phyloP scores from a whole-genome alignment of 768 basidiomycete species.

The Podaxis rugospora region DNA sequence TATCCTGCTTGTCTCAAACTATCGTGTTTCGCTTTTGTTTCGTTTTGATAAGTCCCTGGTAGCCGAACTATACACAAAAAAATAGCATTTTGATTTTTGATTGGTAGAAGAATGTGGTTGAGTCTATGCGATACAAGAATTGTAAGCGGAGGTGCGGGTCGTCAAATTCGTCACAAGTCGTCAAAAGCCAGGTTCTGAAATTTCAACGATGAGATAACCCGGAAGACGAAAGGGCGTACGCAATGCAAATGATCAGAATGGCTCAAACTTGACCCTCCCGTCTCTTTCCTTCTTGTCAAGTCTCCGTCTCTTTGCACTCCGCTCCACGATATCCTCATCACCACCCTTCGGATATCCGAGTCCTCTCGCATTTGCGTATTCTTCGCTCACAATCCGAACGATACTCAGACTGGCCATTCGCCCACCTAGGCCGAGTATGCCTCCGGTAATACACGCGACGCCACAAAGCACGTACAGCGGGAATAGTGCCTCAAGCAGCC shows the following conservation, averaged over 20 bases:
- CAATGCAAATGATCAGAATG: not conserved
- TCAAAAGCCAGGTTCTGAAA: not conserved
- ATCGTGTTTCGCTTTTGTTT: not conserved
- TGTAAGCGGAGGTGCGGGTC: not conserved
- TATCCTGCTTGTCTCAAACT: not conserved
- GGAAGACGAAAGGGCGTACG: not conserved
- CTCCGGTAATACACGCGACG: slow-evolving; percentile 51
- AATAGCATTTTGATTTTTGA: not conserved
- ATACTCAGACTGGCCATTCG: slow-evolving; percentile 14
- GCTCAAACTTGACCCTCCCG: slow-evolving; percentile 7
- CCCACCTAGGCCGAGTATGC: slow-evolving; percentile 37
- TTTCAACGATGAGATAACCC: not conserved
- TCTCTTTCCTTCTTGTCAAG: not conserved
- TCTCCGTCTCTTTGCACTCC: slow-evolving; percentile 9
- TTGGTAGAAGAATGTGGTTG: not conserved
- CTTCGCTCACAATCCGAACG: not conserved
- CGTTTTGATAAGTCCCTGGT: not conserved
- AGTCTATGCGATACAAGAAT: not conserved
- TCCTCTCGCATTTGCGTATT: not conserved
- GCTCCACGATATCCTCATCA: not conserved
- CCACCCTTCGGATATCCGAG: not conserved
- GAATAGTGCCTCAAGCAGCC: slow-evolving; percentile 39
- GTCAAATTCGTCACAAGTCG: not conserved
- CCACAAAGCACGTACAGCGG: slow-evolving; percentile 56
- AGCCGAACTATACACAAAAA: not conserved